Conservation (phyloP, 2,329 filamentous ascomycete species). For the Diaporthe helianthi region DNA sequence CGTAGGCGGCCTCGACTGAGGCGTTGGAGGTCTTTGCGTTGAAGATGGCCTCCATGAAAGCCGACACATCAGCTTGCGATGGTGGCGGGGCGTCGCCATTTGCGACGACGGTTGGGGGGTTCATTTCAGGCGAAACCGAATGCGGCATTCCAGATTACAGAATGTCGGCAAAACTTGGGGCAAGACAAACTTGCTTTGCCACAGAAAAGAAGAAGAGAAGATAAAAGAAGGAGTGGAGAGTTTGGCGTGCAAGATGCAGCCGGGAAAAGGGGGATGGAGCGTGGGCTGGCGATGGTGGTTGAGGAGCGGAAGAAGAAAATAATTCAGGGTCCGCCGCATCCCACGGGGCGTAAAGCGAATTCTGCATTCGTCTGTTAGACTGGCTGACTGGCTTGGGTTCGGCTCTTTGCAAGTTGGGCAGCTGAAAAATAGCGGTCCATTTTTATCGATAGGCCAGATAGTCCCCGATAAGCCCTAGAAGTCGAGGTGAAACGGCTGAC, state of each 20-base stretch:
- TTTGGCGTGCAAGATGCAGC: conserved; percentile 31
- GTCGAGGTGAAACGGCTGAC: conserved; percentile 1
- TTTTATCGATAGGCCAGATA: conserved; percentile 19
- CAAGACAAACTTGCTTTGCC: conserved; percentile 1
- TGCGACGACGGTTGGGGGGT: conserved; percentile 38
- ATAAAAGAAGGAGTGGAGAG: conserved; percentile 33
- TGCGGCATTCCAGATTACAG: conserved; percentile 37
- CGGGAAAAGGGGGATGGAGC: conserved; percentile 15
- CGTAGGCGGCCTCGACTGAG: conserved; percentile 70
- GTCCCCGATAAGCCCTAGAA: not conserved
- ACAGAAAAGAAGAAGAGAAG: not conserved
- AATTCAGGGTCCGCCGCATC: conserved; percentile 10
- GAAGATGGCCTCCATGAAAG: conserved; percentile 72
- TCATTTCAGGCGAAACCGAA: conserved; percentile 36
- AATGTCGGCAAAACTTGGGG: not conserved
- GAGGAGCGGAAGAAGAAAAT: conserved; percentile 19
- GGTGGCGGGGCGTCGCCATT: conserved; percentile 56
- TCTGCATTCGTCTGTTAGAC: conserved; percentile 22
- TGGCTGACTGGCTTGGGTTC: conserved; percentile 3
- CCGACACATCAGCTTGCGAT: conserved; percentile 69
- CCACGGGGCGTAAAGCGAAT: conserved; percentile 20
- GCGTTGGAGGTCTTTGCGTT: conserved; percentile 71
- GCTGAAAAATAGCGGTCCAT: conserved; percentile 19
- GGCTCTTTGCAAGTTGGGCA: conserved; percentile 10
- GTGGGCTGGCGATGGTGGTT: conserved; percentile 6